Percentiles rank a stretch among this genome's conserved stretches.
Evolutionary conservation across 352 stramenopile genomes (phyloP).

Genomic region (Globisporangium alternatum): DNA sequence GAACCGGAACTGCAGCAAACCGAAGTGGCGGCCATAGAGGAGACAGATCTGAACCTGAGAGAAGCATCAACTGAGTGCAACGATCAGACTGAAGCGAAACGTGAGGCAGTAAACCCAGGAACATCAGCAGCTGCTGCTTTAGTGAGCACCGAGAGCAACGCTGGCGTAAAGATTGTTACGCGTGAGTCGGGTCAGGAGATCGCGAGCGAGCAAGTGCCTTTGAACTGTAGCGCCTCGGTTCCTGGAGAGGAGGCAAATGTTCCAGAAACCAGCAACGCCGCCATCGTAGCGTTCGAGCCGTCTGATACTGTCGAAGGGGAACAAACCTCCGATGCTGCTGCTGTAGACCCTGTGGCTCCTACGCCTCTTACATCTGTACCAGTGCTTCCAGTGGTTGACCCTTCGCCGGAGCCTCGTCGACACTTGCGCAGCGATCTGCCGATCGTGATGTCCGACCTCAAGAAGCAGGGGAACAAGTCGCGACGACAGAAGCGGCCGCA

Average conservation of each 20-base stretch:
- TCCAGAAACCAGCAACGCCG: background rate
- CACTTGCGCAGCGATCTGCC: slow-evolving; percentile 45
- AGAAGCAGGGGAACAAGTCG: slow-evolving; percentile 55
- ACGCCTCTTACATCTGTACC: background rate
- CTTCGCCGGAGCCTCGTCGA: slow-evolving; percentile 35
- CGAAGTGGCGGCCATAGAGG: too few relatives aligned
- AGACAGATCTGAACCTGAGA: background rate
- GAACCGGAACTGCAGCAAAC: background rate
- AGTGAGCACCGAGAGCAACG: background rate
- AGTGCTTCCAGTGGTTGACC: slow-evolving; percentile 50
- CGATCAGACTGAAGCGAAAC: background rate
- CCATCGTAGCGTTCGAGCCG: background rate
- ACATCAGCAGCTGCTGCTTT: too few relatives aligned
- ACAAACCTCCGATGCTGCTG: background rate
- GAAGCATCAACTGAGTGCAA: background rate
- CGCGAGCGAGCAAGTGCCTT: background rate
- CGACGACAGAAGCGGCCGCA: slow-evolving; percentile 44
- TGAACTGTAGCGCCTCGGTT: background rate
- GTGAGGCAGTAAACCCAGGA: background rate
- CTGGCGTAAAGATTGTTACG: background rate
- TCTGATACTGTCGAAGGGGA: background rate
- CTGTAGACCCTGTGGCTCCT: too few relatives aligned
- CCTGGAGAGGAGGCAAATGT: background rate
- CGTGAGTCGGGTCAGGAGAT: background rate
- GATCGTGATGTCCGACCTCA: slow-evolving; percentile 39